Percentiles rank a stretch among this genome's conserved stretches.
Evolutionary conservation across 495 filamentous ascomycete species (phyloP).

Genomic region (Daldinia loculata): DNA sequence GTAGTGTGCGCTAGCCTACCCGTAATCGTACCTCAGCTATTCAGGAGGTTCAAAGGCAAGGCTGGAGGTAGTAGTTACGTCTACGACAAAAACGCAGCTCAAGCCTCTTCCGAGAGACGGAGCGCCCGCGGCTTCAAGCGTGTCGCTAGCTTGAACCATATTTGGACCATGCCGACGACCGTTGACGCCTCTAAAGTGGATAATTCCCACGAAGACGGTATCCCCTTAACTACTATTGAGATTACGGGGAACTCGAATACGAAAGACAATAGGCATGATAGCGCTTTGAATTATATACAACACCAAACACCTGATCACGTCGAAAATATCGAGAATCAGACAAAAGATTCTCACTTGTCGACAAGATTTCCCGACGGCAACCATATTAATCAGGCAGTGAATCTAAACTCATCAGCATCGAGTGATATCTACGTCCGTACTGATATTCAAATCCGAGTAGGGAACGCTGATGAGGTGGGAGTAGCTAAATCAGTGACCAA

Average conservation of each 20-base stretch:
- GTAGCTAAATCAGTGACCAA: background rate
- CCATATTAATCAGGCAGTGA: background rate
- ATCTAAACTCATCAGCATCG: background rate
- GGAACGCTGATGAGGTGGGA: constrained; percentile 3
- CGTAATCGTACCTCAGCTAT: constrained; percentile 31
- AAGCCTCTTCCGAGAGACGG: constrained; percentile 23
- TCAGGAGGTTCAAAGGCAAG: constrained; percentile 12
- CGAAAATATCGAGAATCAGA: constrained; percentile 6
- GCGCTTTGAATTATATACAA: background rate
- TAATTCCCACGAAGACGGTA: constrained; percentile 22
- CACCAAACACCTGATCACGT: background rate
- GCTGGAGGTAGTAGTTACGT: background rate
- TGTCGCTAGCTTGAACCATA: constrained; percentile 33
- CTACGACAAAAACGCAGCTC: constrained; percentile 10
- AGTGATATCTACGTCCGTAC: constrained; percentile 37
- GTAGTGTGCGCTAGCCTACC: constrained; percentile 42
- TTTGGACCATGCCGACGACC: constrained; percentile 33
- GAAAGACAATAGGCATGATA: background rate
- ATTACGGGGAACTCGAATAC: constrained; percentile 9
- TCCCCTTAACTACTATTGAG: constrained; percentile 33
- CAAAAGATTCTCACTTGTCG: background rate
- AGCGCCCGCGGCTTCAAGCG: constrained; percentile 39
- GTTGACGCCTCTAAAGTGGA: constrained; percentile 19
- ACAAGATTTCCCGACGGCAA: background rate
- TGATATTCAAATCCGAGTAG: constrained; percentile 28